These are phyloP conservation scores for Styphnolobium japonicum DNA, from an alignment of 306 rosid species.

Conservation along the genomic window DNA sequence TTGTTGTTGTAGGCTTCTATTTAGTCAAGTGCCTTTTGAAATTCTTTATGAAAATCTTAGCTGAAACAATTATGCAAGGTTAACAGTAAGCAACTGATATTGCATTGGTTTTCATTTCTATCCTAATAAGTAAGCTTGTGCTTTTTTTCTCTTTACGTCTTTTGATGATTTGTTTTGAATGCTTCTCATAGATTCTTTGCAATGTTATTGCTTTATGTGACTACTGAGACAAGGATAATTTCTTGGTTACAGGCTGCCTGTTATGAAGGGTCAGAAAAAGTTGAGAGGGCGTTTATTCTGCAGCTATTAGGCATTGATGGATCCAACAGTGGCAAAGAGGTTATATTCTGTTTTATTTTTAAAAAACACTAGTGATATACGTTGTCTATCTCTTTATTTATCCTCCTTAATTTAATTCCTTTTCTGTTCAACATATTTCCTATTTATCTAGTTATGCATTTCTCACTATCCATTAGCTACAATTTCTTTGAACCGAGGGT, in stretches of 20 bases:
- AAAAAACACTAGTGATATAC: background rate
- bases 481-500: background rate
- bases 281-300: conserved; percentile 84
- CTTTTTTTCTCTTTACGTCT: background rate
- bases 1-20: background rate
- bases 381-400: background rate
- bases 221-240: conserved; percentile 14
- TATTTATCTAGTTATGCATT: background rate
- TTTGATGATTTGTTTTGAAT: background rate
- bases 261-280: conserved; percentile 63
- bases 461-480: conserved; percentile 3
- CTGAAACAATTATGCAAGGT: background rate
- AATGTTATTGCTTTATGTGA: conserved; percentile 7
- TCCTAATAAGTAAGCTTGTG: background rate
- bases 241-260: conserved; percentile 64
- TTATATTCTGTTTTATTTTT: conserved; percentile 34
- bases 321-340: conserved; percentile 71
- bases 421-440: conserved; percentile 1
- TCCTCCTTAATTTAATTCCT: background rate
- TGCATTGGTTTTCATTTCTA: background rate
- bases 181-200: background rate
- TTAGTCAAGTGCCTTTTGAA: background rate
- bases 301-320: conserved; percentile 65
- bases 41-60: background rate
- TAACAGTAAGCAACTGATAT: background rate